Base-by-base conservation (phyloP, 352 stramenopile species). In the Peronospora tabacina region DNA sequence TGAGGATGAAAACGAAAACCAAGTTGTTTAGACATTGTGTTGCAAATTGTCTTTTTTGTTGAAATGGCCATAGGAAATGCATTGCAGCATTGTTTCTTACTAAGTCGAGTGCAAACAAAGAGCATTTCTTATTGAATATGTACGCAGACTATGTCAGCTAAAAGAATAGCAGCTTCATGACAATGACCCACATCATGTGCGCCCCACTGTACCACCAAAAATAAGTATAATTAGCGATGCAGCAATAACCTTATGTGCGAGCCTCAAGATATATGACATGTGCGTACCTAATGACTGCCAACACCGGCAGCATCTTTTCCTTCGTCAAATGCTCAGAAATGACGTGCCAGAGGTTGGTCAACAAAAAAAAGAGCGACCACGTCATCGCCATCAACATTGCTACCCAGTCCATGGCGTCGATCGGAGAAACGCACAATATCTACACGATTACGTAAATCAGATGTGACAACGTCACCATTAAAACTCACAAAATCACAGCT, bases 151-250 rank as follows among this genome's bases (percentile, higher is more conserved):
- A 47, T 19, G 39, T 19, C 28, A 34, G 16, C 68, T 82, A 94
- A 54, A 90, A 94, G 63, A 94, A 94, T 20, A 90, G 56, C 32
- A 94, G 63, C 61, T 94, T 94, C 70, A 94, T 82, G 38, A 89
- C 53, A 44, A 90, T 79, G 5, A 77, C 74, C 82, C 82, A 94
- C 33, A 87, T 45, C 56, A 94, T 66, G 65, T 94, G 81, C 46
- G 70, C 74, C 17, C 76, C 72, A 32, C 82, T 93, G 54, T 7
- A 30, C 44, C 52, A 38, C 16, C 40, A 54, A 44, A 48, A 38
- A 38, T 16, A 19, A 26, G 10, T 59, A 20, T 61, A 32, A 32
- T 32, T 12, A 32, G 26, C 12, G 36, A 28, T 45, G 42, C 19
- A 12, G 5, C 17, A 36, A 15, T 35, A 39, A 29, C 5, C 52